A percentile compares a stretch with the other conserved stretches of the same genome.
These are phyloP conservation scores for Pseudogymnoascus sp. DNA, from an alignment of 2,329 filamentous ascomycete genomes.

Conservation along the genomic window DNA sequence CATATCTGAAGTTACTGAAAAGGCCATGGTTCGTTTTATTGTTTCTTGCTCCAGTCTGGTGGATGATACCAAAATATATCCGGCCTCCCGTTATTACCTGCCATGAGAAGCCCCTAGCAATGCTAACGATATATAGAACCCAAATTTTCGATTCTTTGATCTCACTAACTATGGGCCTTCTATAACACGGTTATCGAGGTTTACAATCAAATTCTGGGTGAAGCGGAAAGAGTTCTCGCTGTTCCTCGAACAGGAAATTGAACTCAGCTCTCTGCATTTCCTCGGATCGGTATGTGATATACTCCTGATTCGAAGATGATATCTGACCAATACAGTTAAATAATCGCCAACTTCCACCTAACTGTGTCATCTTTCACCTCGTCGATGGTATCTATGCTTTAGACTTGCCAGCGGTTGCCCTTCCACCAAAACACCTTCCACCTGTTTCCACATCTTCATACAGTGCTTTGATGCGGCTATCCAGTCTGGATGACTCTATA, in stretches of 20 bases:
- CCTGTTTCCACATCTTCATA: slow-evolving; percentile 66
- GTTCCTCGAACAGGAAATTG: slow-evolving; percentile 59
- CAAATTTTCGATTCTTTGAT: slow-evolving; percentile 81
- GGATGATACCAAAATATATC: not conserved
- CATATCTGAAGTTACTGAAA: slow-evolving; percentile 72
- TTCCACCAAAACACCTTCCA: slow-evolving; percentile 43
- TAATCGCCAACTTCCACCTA: slow-evolving; percentile 66
- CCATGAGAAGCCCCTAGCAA: not conserved
- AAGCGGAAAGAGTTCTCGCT: slow-evolving; percentile 51
- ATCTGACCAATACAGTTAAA: slow-evolving; percentile 47
- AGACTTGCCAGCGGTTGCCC: slow-evolving; percentile 50
- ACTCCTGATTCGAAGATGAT: slow-evolving; percentile 13
- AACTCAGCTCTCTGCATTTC: slow-evolving; percentile 68
- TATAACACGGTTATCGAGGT: slow-evolving; percentile 56
- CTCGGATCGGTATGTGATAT: slow-evolving; percentile 52
- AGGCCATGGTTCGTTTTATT: slow-evolving; percentile 53
- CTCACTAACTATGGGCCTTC: slow-evolving; percentile 54
- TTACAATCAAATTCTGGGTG: slow-evolving; percentile 71
- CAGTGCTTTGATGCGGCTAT: slow-evolving; percentile 77
- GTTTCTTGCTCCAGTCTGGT: not conserved
- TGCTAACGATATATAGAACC: slow-evolving; percentile 47
- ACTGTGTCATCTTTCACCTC: slow-evolving; percentile 79
- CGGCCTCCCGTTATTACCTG: not conserved
- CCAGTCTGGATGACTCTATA: slow-evolving; percentile 82
- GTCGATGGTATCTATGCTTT: slow-evolving; percentile 79